Evolutionary conservation across 768 basidiomycete genomes (phyloP).

Genomic region (Leucocoprinus birnbaumii): DNA sequence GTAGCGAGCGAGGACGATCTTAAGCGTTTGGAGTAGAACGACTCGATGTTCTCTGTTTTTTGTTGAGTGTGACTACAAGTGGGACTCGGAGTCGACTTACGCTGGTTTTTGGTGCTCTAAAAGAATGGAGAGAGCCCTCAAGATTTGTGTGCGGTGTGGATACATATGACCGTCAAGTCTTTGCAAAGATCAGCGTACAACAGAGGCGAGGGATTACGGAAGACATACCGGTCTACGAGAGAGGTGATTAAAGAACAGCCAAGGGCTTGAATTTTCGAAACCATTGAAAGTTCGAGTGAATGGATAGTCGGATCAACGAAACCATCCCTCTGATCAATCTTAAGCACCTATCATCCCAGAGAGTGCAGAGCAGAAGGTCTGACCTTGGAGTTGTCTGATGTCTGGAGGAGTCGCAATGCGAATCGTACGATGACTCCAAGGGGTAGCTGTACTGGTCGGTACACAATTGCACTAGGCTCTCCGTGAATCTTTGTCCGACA

Average conservation of each 20-base stretch:
- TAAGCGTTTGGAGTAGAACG: slow-evolving; percentile 42
- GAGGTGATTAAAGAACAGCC: slow-evolving; percentile 49
- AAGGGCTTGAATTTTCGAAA: slow-evolving; percentile 50
- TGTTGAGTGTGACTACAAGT: no score
- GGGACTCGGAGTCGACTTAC: slow-evolving; percentile 36
- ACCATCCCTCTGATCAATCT: slow-evolving; percentile 38
- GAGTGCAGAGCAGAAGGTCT: not conserved
- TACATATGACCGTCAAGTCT: slow-evolving; percentile 56
- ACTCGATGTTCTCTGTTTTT: slow-evolving; percentile 32
- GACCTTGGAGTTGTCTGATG: slow-evolving; percentile 25
- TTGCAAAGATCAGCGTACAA: not conserved
- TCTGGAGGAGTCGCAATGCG: slow-evolving; percentile 44
- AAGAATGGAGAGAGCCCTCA: slow-evolving; percentile 51
- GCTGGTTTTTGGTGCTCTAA: slow-evolving; percentile 51
- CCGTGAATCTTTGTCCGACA: not conserved
- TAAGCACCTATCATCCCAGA: slow-evolving; percentile 8
- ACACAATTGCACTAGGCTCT: slow-evolving; percentile 42
- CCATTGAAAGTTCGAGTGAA: slow-evolving; percentile 49
- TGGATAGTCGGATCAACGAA: slow-evolving; percentile 49
- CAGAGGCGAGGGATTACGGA: not conserved
- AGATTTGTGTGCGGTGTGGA: slow-evolving; percentile 52
- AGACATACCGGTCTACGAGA: slow-evolving; percentile 47
- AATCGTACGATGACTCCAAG: slow-evolving; percentile 61
- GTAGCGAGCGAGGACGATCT: slow-evolving; percentile 40
- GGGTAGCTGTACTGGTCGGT: slow-evolving; percentile 68